Percentiles rank a stretch among this genome's conserved stretches.
Conservation (phyloP, 2,329 filamentous ascomycete genomes). For the Meredithiella fracta region DNA sequence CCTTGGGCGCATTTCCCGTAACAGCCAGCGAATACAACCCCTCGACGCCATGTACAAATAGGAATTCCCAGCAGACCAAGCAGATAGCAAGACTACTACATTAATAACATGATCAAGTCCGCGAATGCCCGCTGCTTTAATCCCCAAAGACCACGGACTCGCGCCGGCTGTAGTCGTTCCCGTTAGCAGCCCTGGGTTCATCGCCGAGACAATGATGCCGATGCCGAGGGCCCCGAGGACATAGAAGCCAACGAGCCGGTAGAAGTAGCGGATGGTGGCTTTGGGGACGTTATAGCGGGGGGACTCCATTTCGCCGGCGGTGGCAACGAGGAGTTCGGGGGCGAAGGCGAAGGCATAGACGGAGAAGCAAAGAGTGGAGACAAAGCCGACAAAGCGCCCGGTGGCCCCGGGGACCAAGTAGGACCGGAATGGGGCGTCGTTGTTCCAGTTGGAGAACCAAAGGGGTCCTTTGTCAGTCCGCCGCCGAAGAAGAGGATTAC, state of each 20-base stretch:
- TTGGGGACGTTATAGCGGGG: slow-evolving; percentile 23
- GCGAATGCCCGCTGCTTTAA: slow-evolving; percentile 30
- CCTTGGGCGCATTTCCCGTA: slow-evolving; percentile 25
- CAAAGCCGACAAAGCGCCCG: slow-evolving; percentile 43
- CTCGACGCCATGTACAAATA: slow-evolving; percentile 37
- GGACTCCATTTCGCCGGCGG: slow-evolving; percentile 23
- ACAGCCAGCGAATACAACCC: slow-evolving; percentile 31
- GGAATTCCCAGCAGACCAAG: slow-evolving; percentile 41
- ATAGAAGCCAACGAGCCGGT: slow-evolving; percentile 24
- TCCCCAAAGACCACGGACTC: slow-evolving; percentile 43
- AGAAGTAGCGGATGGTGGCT: slow-evolving; percentile 22
- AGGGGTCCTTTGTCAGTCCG: slow-evolving; percentile 27
- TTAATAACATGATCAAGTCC: slow-evolving; percentile 40
- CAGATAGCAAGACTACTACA: slow-evolving; percentile 41
- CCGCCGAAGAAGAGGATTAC: slow-evolving; percentile 32
- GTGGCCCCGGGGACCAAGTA: slow-evolving; percentile 26
- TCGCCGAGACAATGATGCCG: slow-evolving; percentile 23
- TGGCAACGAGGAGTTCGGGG: slow-evolving; percentile 23
- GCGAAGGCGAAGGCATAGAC: slow-evolving; percentile 19
- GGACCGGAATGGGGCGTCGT: slow-evolving; percentile 20
- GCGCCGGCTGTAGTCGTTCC: slow-evolving; percentile 25
- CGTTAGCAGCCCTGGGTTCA: slow-evolving; percentile 21
- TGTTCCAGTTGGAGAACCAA: slow-evolving; percentile 27
- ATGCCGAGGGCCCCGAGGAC: slow-evolving; percentile 24
- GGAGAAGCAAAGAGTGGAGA: slow-evolving; percentile 17